Evolutionary conservation across 2,329 filamentous ascomycete genomes (phyloP).

Genomic region (Metarhizium sp.): DNA sequence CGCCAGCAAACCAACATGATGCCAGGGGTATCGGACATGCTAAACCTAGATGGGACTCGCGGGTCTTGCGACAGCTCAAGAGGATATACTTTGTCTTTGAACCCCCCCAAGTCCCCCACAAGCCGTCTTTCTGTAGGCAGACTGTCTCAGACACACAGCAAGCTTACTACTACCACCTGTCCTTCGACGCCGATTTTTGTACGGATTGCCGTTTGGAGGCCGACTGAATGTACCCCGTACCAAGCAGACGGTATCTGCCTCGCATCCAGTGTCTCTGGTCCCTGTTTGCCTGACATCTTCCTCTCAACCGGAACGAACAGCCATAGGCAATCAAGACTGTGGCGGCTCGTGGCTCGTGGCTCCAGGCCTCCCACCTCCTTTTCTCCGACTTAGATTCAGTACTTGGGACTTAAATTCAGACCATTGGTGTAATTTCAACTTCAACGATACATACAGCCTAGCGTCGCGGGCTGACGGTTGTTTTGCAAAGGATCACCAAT

Average conservation of each 20-base stretch:
- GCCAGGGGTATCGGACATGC: slow-evolving; percentile 12
- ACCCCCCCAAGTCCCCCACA: neutral
- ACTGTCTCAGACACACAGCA: neutral
- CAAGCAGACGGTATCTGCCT: neutral
- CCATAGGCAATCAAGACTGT: neutral
- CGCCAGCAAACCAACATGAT: neutral
- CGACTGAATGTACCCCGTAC: neutral
- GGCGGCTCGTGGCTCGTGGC: neutral
- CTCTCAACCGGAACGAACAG: neutral
- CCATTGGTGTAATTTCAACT: slow-evolving; percentile 1
- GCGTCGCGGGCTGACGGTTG: too few relatives aligned
- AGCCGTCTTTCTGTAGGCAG: neutral
- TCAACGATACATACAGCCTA: neutral
- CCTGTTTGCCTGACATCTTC: neutral
- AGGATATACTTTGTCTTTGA: too few relatives aligned
- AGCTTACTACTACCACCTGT: neutral
- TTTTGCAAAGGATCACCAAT: too few relatives aligned
- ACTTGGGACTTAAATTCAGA: neutral
- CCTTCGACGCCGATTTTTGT: neutral
- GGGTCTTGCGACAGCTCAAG: too few relatives aligned
- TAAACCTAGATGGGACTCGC: slow-evolving; percentile 5
- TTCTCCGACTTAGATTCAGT: too few relatives aligned
- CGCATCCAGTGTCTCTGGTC: neutral
- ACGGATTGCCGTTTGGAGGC: too few relatives aligned
- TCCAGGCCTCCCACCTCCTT: neutral